Evolutionary conservation across 345 rosid genomes (phyloP).

Genomic region (Eucalyptus cloeziana): DNA sequence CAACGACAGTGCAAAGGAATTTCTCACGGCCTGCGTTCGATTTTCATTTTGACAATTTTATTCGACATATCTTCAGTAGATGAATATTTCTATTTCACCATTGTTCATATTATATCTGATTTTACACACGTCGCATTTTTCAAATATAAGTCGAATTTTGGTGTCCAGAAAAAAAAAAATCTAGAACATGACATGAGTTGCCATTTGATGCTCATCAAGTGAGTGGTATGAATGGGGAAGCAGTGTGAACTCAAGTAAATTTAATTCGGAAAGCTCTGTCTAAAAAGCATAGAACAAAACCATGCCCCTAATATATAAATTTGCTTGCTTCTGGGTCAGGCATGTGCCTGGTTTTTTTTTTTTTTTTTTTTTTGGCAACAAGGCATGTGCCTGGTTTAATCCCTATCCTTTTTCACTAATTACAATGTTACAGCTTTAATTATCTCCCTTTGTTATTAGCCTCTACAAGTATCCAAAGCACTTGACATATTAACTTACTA

Average conservation of each 20-base stretch:
- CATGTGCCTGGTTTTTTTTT: neutral
- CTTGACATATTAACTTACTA: neutral
- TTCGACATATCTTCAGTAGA: neutral
- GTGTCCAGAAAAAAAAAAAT: too few species aligned
- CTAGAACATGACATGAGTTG: neutral
- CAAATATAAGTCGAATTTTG: neutral
- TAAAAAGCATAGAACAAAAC: neutral
- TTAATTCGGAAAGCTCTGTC: neutral
- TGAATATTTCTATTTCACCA: neutral
- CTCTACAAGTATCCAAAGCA: neutral
- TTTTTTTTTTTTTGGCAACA: too few species aligned
- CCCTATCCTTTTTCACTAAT: neutral
- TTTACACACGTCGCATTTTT: neutral
- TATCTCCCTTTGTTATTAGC: neutral
- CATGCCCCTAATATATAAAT: neutral
- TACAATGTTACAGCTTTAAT: neutral
- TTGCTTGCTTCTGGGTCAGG: neutral
- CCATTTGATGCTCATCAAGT: neutral
- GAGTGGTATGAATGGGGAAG: neutral
- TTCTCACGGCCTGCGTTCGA: fast-evolving
- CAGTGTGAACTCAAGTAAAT: neutral
- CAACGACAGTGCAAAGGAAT: neutral
- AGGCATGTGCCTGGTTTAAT: neutral
- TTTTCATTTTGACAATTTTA: too few species aligned
- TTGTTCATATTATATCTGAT: neutral